A percentile compares a stretch with the other conserved stretches of the same genome.
Conservation (phyloP, 192 early-diverging fungal species). For the Coemansia sp. region DNA sequence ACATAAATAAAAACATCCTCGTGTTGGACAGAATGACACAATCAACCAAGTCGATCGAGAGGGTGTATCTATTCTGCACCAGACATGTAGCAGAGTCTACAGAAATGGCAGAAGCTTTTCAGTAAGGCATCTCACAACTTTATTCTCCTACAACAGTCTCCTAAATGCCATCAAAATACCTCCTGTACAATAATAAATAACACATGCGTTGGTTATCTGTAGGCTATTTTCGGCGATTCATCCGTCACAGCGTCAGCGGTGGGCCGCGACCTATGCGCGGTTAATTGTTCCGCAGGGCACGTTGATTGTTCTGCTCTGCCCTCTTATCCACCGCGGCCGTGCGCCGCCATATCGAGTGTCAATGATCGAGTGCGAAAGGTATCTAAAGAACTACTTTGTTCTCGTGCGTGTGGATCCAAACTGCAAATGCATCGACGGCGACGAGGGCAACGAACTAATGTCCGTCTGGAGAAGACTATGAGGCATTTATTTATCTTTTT, state of each 20-base stretch:
- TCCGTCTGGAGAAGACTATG: constrained; percentile 45
- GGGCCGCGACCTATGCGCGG: constrained; percentile 46
- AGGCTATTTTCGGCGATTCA: constrained; percentile 48
- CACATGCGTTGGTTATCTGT: constrained; percentile 11
- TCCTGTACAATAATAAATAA: too few species aligned
- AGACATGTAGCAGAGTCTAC: too few species aligned
- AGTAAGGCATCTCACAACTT: too few species aligned
- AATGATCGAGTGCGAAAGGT: constrained; percentile 46
- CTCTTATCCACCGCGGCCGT: constrained; percentile 35
- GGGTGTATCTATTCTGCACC: too few species aligned
- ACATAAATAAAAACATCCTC: too few species aligned
- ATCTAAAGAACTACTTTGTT: constrained; percentile 48
- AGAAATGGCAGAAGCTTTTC: too few species aligned
- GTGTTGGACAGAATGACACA: too few species aligned
- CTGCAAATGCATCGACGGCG: constrained; percentile 42
- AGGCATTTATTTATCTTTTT: background rate
- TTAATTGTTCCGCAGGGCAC: constrained; percentile 44
- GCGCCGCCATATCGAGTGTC: constrained; percentile 40
- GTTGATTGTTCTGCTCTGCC: constrained; percentile 45
- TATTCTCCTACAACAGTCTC: background rate
- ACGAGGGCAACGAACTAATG: constrained; percentile 49
- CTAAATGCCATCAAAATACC: background rate
- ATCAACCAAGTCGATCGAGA: too few species aligned
- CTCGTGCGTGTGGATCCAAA: constrained; percentile 48
- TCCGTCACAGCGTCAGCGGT: constrained; percentile 41